These are phyloP conservation scores for Lactifluus hygrophoroides DNA, from an alignment of 768 basidiomycete genomes.

Conservation along the genomic window DNA sequence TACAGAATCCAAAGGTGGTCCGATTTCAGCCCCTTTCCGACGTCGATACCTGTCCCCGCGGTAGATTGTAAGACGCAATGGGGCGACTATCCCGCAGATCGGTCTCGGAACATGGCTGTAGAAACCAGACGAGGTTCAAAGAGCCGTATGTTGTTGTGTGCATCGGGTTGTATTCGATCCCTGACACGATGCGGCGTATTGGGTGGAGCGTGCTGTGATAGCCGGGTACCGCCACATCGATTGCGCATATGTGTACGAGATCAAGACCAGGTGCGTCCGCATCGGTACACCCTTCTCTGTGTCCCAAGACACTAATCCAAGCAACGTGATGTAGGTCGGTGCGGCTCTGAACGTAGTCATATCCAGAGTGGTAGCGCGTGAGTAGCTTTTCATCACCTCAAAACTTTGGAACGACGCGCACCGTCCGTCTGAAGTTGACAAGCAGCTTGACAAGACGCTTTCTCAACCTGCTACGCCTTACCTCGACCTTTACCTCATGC, in stretches of 20 bases:
- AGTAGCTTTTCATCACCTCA: slow-evolving; percentile 73
- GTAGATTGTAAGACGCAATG: slow-evolving; percentile 35
- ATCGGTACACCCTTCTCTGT: too few relatives aligned
- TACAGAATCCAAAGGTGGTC: too few relatives aligned
- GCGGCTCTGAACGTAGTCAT: slow-evolving; percentile 69
- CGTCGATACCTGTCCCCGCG: neutral
- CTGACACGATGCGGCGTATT: slow-evolving; percentile 1
- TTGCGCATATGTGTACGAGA: slow-evolving; percentile 69
- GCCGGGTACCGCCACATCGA: slow-evolving; percentile 82
- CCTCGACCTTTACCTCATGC: slow-evolving; percentile 74
- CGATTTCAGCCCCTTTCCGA: too few relatives aligned
- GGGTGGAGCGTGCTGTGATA: slow-evolving; percentile 70
- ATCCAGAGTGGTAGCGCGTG: slow-evolving; percentile 66
- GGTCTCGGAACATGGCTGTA: slow-evolving; percentile 82
- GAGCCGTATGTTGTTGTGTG: slow-evolving; percentile 39
- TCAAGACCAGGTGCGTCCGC: slow-evolving; percentile 47
- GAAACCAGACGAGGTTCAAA: slow-evolving; percentile 65
- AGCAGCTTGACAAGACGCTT: slow-evolving; percentile 69
- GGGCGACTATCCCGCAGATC: slow-evolving; percentile 57
- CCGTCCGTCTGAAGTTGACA: slow-evolving; percentile 56
- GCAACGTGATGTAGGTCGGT: slow-evolving; percentile 36
- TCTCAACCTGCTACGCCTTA: slow-evolving; percentile 64
- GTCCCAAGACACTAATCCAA: neutral
- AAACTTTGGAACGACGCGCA: slow-evolving; percentile 80
- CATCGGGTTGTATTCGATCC: neutral